phyloP scores from a whole-genome alignment of 1,139 yeast genomes.

The Arxiozyma heterogenica region DNA sequence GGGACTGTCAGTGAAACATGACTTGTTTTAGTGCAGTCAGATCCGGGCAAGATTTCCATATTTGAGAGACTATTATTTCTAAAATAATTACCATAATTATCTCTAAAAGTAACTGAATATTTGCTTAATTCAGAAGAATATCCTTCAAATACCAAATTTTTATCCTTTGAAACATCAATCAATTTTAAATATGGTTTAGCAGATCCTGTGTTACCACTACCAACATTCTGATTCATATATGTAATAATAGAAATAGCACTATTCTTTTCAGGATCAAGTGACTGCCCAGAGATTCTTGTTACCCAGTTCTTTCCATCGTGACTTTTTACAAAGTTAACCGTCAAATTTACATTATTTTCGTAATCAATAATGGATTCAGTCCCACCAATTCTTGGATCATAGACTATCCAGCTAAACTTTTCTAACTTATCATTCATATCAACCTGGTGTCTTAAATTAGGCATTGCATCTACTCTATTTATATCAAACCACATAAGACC shows the following conservation, averaged over 20 bases:
- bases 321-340: slow-evolving; percentile 69
- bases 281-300: slow-evolving; percentile 53
- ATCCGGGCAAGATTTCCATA: slow-evolving; percentile 29
- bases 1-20: slow-evolving; percentile 67
- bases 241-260: slow-evolving; percentile 59
- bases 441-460: slow-evolving; percentile 63
- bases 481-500: slow-evolving; percentile 89
- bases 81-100: slow-evolving; percentile 42
- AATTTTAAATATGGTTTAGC: slow-evolving; percentile 28
- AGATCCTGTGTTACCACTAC: slow-evolving; percentile 44
- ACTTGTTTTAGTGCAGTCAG: slow-evolving; percentile 51
- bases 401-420: slow-evolving; percentile 76
- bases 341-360: slow-evolving; percentile 52
- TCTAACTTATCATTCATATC: slow-evolving; percentile 65
- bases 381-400: slow-evolving; percentile 87
- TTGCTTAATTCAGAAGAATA: slow-evolving; percentile 47
- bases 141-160: slow-evolving; percentile 42
- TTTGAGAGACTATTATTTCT: slow-evolving; percentile 21
- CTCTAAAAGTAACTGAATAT: slow-evolving; percentile 44
- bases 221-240: slow-evolving; percentile 49
- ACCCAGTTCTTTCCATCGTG: slow-evolving; percentile 70
- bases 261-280: slow-evolving; percentile 42
- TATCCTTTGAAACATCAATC: slow-evolving; percentile 30
- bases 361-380: slow-evolving; percentile 62
- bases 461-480: slow-evolving; percentile 50